Conservation (phyloP, 2,329 filamentous ascomycete species). For the Colletotrichum liriopes region DNA sequence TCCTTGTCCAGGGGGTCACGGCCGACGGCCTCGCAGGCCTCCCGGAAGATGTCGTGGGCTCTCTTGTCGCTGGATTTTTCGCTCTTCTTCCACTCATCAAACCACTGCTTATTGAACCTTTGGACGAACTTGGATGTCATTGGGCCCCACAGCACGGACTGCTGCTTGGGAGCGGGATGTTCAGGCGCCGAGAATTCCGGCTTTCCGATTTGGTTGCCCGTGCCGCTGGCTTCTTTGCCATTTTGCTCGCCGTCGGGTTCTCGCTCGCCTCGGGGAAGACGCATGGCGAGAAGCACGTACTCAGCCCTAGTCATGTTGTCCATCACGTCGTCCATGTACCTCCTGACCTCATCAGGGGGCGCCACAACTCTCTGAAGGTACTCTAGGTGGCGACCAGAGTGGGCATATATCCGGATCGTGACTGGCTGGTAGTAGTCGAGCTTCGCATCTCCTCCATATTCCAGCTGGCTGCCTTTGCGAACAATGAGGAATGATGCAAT, state of each 20-base stretch:
- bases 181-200: constrained; percentile 21
- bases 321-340: constrained; percentile 81
- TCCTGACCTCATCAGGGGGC: constrained; percentile 73
- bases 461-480: constrained; percentile 78
- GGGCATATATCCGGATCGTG: constrained; percentile 72
- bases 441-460: constrained; percentile 74
- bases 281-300: constrained; percentile 78
- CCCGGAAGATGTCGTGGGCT: constrained; percentile 25
- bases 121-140: constrained; percentile 38
- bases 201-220: neutral
- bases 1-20: constrained; percentile 42
- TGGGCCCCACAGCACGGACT: constrained; percentile 41
- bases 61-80: constrained; percentile 30
- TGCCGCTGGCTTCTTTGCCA: constrained; percentile 25
- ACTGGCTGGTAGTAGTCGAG: constrained; percentile 85
- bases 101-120: constrained; percentile 40
- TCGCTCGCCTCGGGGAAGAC: constrained; percentile 66
- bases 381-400: constrained; percentile 71
- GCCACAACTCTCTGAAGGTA: constrained; percentile 74
- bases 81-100: constrained; percentile 40
- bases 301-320: constrained; percentile 78
- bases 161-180: constrained; percentile 32
- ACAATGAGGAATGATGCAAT: constrained; percentile 85
- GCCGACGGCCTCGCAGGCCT: constrained; percentile 33
- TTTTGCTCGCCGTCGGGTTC: constrained; percentile 51